Base-by-base conservation (phyloP, 352 stramenopile species). In the Phytophthora meadii region DNA sequence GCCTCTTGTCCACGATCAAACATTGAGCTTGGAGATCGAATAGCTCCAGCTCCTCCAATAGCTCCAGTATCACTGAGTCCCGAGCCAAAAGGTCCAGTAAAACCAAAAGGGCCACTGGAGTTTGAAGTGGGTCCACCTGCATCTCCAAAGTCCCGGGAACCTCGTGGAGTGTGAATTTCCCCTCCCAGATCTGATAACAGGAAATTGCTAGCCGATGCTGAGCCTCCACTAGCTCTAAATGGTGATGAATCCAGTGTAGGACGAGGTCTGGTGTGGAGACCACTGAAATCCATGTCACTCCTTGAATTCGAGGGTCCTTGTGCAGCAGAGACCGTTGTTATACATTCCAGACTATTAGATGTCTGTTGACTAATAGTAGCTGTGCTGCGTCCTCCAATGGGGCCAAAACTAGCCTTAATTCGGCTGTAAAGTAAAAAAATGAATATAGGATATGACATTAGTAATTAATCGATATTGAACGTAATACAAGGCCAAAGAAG, bases 181-280 rank as follows among this genome's bases (percentile, higher is more conserved):
- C 81, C 84, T 9, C 81, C 77, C 1, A 91, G 74, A 68, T 91
- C 79, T 28, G 80, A 87, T 34, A 88, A 55, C 9, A 80, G 60
- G 41, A 72, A 88, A 49, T 70, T 88, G 34, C 45, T 70, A 5
- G 74, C 64, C n/a, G 57, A 58, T 14, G 45, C 4, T 32, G 66
- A 34, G 34, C 15, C 19, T 58, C 37, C 51, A 37, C 25, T 49
- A 14, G 63, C 55, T 2, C 63, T 34, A 65, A 79, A 82, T 7
- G 67, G 59, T 25, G 63, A 71, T 22, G 49, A 19, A 1, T 79
- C 58, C 42, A 81, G 39, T 7, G 61, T 60, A 8, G 69, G 61
- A 12, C 57, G 47, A 2, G 68, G 65, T 8, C 39, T 42, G n/a
- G 45, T 54, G 39, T 68, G 51, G 22, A 77, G 59, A n/a, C 40